phyloP scores from a whole-genome alignment of 2,329 filamentous ascomycete species.

The Clathrospora elynae region DNA sequence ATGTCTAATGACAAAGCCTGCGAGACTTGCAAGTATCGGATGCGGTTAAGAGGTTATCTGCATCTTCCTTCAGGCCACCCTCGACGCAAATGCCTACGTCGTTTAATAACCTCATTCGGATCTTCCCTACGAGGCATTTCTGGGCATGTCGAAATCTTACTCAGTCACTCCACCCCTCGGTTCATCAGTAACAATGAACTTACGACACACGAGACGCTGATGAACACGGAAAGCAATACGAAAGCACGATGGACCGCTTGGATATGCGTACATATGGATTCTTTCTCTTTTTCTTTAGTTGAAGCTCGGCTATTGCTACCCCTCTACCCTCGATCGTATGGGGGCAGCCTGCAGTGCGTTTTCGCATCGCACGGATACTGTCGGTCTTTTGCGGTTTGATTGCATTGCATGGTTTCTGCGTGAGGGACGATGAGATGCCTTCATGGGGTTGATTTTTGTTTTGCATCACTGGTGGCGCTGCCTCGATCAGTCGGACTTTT shows the following conservation, averaged over 20 bases:
- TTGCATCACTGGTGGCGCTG: conserved; percentile 32
- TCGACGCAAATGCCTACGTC: too few species aligned
- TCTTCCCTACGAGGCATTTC: too few species aligned
- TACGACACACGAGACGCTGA: conserved; percentile 32
- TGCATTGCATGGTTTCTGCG: conserved; percentile 40
- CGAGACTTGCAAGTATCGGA: too few species aligned
- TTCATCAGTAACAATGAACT: conserved; percentile 19
- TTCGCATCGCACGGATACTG: conserved; percentile 24
- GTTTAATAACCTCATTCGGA: too few species aligned
- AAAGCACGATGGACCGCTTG: conserved; percentile 20
- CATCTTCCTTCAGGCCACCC: too few species aligned
- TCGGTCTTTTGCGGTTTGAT: conserved; percentile 25
- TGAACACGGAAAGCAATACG: conserved; percentile 19
- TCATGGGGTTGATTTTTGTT: conserved; percentile 18
- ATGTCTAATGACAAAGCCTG: neutral
- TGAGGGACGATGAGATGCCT: conserved; percentile 24
- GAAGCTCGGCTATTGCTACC: conserved; percentile 16
- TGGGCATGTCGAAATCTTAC: conserved; percentile 5
- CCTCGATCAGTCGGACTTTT: conserved; percentile 24
- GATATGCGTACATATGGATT: conserved; percentile 3
- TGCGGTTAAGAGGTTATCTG: too few species aligned
- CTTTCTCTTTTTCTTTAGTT: conserved; percentile 16
- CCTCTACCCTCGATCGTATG: too few species aligned
- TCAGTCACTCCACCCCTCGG: conserved; percentile 14
- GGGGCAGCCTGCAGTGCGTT: conserved; percentile 23